phyloP scores from a whole-genome alignment of 2,329 filamentous ascomycete genomes.

The Phaeophleospora eucalypticola region DNA sequence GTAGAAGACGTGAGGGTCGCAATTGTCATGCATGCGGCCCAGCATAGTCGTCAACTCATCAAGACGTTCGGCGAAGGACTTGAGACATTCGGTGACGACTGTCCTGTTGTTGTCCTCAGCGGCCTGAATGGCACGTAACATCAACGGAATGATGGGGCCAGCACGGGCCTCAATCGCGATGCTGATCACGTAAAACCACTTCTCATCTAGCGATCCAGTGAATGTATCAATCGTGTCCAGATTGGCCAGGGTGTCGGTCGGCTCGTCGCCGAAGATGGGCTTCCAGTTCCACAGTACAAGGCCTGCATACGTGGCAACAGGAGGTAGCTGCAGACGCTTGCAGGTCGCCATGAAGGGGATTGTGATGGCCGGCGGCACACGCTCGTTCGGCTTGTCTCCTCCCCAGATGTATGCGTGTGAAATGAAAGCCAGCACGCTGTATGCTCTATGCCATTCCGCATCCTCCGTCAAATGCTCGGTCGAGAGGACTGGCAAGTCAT shows the following conservation, averaged over 20 bases:
- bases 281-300: constrained; percentile 97
- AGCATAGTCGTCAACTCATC: constrained; percentile 78
- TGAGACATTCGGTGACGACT: constrained; percentile 74
- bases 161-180: constrained; percentile 93
- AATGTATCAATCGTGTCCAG: constrained; percentile 84
- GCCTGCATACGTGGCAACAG: constrained; percentile 89
- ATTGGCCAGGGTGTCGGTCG: constrained; percentile 79
- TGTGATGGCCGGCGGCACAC: constrained; percentile 74
- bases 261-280: constrained; percentile 78
- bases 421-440: constrained; percentile 72
- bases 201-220: constrained; percentile 91
- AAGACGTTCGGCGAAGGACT: constrained; percentile 76
- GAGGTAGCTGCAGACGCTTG: constrained; percentile 69
- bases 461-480: constrained; percentile 77
- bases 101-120: constrained; percentile 65
- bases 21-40: constrained; percentile 89
- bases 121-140: constrained; percentile 81
- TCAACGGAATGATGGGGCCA: constrained; percentile 78
- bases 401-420: constrained; percentile 90
- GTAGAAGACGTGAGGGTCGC: constrained; percentile 92
- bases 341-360: constrained; percentile 77
- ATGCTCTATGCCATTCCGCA: constrained; percentile 86
- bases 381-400: constrained; percentile 65
- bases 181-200: constrained; percentile 96
- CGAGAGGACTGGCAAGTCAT: constrained; percentile 76